These are phyloP conservation scores for Cyclotella sp. DNA, from an alignment of 108 stramenopile species.

Conservation along the genomic window DNA sequence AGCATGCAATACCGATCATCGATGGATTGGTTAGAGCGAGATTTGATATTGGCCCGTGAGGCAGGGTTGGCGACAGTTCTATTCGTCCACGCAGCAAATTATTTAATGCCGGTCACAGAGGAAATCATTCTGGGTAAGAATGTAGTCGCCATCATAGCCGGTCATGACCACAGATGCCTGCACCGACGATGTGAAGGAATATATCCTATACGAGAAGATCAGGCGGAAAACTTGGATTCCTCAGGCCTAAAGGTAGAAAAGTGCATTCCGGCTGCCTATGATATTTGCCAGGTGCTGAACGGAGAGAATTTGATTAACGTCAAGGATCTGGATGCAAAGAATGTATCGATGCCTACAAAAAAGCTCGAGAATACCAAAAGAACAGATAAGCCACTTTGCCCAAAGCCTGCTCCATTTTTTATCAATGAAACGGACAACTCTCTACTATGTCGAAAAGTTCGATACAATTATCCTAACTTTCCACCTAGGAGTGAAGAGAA, in stretches of 20 bases:
- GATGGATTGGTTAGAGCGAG: constrained; percentile 48
- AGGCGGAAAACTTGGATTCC: constrained; percentile 33
- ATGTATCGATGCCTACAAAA: constrained; percentile 32
- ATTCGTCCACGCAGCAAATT: constrained; percentile 50
- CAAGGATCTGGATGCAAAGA: constrained; percentile 15
- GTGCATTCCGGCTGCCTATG: constrained; percentile 51
- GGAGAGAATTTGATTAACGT: constrained; percentile 46
- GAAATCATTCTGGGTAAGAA: constrained; percentile 47
- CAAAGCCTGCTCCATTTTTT: constrained; percentile 42
- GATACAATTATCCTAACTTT: constrained; percentile 42
- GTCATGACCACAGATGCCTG: constrained; percentile 53
- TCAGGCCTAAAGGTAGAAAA: constrained; percentile 24
- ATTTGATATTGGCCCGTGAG: constrained; percentile 45
- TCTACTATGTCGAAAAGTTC: constrained; percentile 37
- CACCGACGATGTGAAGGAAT: constrained; percentile 43
- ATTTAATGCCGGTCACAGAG: constrained; percentile 50
- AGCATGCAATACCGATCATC: constrained; percentile 41
- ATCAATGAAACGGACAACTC: constrained; percentile 55
- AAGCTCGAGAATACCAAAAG: constrained; percentile 37
- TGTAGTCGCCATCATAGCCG: constrained; percentile 50
- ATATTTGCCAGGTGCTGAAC: constrained; percentile 38
- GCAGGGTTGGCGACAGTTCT: constrained; percentile 39
- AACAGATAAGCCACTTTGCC: constrained; percentile 48
- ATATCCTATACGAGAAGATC: constrained; percentile 42
- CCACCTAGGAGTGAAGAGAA: constrained; percentile 29